Conservation (phyloP, 2,329 filamentous ascomycete genomes). For the Fusarium sp. region DNA sequence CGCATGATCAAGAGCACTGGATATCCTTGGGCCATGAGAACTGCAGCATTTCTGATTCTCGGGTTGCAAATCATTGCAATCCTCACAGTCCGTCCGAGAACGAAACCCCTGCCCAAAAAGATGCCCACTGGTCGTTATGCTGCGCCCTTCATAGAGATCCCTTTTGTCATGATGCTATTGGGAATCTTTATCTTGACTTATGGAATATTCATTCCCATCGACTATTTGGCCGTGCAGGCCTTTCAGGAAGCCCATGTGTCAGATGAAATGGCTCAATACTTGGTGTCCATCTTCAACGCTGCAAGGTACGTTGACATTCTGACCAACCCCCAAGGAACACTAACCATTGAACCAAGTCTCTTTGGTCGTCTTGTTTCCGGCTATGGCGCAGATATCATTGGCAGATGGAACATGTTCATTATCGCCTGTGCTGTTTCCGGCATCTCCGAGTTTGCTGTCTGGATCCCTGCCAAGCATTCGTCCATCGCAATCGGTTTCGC, state of each 20-base stretch:
- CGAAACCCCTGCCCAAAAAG: too few relatives aligned
- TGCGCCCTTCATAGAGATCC: background rate
- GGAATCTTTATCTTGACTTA: background rate
- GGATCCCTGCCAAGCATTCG: background rate
- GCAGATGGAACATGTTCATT: background rate
- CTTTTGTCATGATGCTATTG: background rate
- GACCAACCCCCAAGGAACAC: too few relatives aligned
- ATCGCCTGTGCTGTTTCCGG: background rate
- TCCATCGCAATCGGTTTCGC: background rate
- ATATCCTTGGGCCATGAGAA: constrained; percentile 2
- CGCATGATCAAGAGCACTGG: background rate
- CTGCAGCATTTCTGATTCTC: background rate
- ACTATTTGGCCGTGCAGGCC: background rate
- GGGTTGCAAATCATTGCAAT: background rate
- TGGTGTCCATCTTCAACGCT: background rate
- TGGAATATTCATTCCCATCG: background rate
- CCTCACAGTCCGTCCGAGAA: background rate
- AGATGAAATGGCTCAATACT: background rate
- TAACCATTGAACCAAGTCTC: background rate
- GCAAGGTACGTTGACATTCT: background rate
- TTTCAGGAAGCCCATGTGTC: background rate
- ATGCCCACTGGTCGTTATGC: background rate
- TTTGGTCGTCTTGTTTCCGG: background rate
- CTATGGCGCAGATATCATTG: background rate
- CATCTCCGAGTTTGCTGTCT: background rate